A percentile compares a stretch with the other conserved stretches of the same genome.
Evolutionary conservation across 2,329 filamentous ascomycete species (phyloP).

Genomic region (Botrytis deweyae): DNA sequence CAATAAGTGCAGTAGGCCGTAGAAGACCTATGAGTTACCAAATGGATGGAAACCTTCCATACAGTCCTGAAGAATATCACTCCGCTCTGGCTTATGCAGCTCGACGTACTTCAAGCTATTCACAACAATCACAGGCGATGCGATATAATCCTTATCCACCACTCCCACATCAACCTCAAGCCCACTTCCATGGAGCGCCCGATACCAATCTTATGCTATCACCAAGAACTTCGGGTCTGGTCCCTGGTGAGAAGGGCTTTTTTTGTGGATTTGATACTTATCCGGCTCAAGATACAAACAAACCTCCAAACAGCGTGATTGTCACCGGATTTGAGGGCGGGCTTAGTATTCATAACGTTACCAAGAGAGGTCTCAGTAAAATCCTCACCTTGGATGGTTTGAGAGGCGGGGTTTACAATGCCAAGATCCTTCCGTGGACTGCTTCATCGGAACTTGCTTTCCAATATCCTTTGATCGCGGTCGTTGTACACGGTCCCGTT

Average conservation of each 20-base stretch:
- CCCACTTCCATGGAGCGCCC: constrained; percentile 74
- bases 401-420: constrained; percentile 74
- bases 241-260: constrained; percentile 67
- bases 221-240: constrained; percentile 52
- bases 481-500: constrained; percentile 77
- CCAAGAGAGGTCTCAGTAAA: constrained; percentile 68
- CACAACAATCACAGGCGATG: constrained; percentile 43
- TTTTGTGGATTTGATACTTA: constrained; percentile 81
- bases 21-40: constrained; percentile 56
- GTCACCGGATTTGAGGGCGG: constrained; percentile 79
- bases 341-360: constrained; percentile 71
- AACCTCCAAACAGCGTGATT: constrained; percentile 59
- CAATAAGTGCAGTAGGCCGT: constrained; percentile 40
- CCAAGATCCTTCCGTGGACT: constrained; percentile 77
- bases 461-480: constrained; percentile 71
- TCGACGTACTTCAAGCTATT: constrained; percentile 53
- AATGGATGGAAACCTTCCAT: constrained; percentile 33
- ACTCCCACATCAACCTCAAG: constrained; percentile 70
- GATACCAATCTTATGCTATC: constrained; percentile 64
- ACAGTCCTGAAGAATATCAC: constrained; percentile 50
- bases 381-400: constrained; percentile 73
- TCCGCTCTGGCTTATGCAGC: constrained; percentile 44
- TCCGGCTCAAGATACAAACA: constrained; percentile 38
- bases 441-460: constrained; percentile 52
- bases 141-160: constrained; percentile 57